Base-by-base conservation (phyloP, 2,329 filamentous ascomycete species). In the Fusarium sp. region DNA sequence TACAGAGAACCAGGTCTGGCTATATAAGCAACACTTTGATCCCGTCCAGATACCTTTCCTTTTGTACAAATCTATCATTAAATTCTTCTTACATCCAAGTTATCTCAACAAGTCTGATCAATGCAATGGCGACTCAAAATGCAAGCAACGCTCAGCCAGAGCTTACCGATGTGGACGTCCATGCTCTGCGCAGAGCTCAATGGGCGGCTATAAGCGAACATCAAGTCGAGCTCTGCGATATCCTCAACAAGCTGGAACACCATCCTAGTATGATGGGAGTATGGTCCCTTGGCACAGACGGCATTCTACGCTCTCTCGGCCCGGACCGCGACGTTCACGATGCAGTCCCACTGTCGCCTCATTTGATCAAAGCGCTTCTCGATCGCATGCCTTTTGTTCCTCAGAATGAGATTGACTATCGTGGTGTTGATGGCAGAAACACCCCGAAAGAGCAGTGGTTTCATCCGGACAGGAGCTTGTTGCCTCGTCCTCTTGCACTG, bases 281-380 rank as follows among this genome's bases (percentile, higher is more conserved):
- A 17, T 14, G 10, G 11, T 42, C 38, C 11, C 39, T 58, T 9
- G 45, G 55, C 22, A 52, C 26, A 45, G 55, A 58, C 17, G 55
- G 45, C 45, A 44, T 58, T 18, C 28, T 52, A 6, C 46, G 46
- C 11, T 52, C 39, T 18, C 55, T 58, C 18, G 43, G 28, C 2
- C 46, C 46, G 13, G 55, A 58, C 31, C 55, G 46, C 22, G 31
- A 58, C 9, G 46, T 52, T 6, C 39, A 38, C 18, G 55, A 58
- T 24, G 46, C 46, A 14, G 31, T 15, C 13, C 28, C 55, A 6
- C 33, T 58, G 17, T 31, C 45, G 31, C 46, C 55, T 26, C 39
- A 18, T 10, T 17, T 45, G 20, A 51, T 58, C 46, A 58, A 58
- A 22, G 46, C 46, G 3, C 36, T 51, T 5, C 46, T 52, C 13